A percentile compares a stretch with the other conserved stretches of the same genome.
These are phyloP conservation scores for Podochytrium sp. DNA, from an alignment of 192 early-diverging fungal genomes.

Conservation along the genomic window DNA sequence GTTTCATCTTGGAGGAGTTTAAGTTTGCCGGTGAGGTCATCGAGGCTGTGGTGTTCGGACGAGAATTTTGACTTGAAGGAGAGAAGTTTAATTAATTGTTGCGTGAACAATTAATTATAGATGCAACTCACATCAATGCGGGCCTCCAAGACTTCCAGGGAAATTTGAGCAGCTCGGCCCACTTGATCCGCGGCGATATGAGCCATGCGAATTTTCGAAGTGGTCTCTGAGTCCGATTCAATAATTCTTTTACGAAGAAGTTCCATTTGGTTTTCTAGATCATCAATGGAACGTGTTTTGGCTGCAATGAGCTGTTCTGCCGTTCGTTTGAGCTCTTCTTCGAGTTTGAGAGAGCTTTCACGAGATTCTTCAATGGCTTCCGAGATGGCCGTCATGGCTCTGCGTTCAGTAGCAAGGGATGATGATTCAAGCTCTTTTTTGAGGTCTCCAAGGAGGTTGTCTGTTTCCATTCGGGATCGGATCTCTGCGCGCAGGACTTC, in stretches of 20 bases:
- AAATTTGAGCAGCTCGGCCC: slow-evolving; percentile 20
- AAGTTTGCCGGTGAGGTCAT: slow-evolving; percentile 11
- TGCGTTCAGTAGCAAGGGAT: slow-evolving; percentile 1
- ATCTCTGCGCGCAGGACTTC: slow-evolving; percentile 52
- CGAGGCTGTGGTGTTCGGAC: slow-evolving; percentile 1
- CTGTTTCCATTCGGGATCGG: slow-evolving; percentile 38
- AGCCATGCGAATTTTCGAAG: slow-evolving; percentile 23
- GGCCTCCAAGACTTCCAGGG: slow-evolving; percentile 29
- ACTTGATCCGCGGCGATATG: slow-evolving; percentile 26
- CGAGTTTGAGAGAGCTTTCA: neutral
- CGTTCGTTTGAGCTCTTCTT: slow-evolving; percentile 35
- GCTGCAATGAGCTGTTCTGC: slow-evolving; percentile 38
- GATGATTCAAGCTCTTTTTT: neutral
- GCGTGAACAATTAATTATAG: no score
- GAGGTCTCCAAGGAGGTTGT: slow-evolving; percentile 7
- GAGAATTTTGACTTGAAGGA: slow-evolving; percentile 9
- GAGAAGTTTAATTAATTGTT: no score
- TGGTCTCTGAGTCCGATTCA: slow-evolving; percentile 34
- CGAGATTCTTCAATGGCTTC: slow-evolving; percentile 31
- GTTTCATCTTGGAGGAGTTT: neutral
- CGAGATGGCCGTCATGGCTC: slow-evolving; percentile 25
- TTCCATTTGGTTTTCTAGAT: slow-evolving; percentile 43
- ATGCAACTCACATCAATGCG: no score
- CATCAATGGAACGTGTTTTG: slow-evolving; percentile 40
- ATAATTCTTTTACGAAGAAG: slow-evolving; percentile 37